phyloP scores from a whole-genome alignment of 805 yeast species.

The Saccharomycopsis schoenii region DNA sequence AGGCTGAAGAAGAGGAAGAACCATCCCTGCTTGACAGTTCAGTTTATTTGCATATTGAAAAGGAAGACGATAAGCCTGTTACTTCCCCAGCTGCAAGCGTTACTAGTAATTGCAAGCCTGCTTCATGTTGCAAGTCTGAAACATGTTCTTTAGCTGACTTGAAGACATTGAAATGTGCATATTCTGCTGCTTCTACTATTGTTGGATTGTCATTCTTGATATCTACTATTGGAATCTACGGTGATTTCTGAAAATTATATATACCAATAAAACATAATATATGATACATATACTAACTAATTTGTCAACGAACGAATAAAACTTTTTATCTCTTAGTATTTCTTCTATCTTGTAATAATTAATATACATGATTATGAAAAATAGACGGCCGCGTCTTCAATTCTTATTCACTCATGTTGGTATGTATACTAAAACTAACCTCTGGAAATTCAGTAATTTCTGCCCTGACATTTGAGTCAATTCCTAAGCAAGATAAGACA shows the following conservation, averaged over 20 bases:
- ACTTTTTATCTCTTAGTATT: background rate
- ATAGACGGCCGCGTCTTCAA: background rate
- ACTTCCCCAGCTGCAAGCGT: conserved; percentile 3
- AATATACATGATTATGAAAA: no score
- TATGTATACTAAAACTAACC: conserved; percentile 66
- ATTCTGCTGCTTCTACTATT: conserved; percentile 32
- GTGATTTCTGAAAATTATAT: conserved; percentile 30
- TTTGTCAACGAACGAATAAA: background rate
- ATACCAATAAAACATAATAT: background rate
- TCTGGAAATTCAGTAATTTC: conserved; percentile 53
- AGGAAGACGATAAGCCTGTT: conserved; percentile 23
- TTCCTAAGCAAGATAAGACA: conserved; percentile 56
- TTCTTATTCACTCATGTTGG: conserved; percentile 23
- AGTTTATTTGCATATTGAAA: conserved; percentile 30
- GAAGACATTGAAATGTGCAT: conserved; percentile 28
- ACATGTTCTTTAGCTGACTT: conserved; percentile 28
- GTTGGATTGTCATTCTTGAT: conserved; percentile 38
- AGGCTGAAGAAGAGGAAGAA: conserved; percentile 24
- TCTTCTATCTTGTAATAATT: background rate
- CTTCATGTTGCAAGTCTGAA: conserved; percentile 32
- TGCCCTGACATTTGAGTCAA: conserved; percentile 54
- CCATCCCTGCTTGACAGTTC: conserved; percentile 37
- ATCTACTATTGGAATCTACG: conserved; percentile 46
- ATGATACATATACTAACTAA: background rate
- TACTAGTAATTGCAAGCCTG: conserved; percentile 20